Base-by-base conservation (phyloP, 2,329 filamentous ascomycete species). In the Aspergillus japonicus region DNA sequence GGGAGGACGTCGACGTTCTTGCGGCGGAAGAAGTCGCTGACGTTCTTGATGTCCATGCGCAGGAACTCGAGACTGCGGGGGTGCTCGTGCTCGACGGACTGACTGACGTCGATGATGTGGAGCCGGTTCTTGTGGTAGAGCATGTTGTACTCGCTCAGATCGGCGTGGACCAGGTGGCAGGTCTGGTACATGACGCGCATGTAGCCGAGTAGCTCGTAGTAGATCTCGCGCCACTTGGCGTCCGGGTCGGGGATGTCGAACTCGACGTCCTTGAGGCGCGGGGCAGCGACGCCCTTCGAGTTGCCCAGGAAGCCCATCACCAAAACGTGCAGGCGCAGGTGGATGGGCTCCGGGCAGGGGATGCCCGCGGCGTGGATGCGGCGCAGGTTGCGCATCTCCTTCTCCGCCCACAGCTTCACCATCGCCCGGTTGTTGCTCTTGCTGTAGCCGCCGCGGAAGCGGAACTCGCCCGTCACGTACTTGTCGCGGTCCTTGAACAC, bases 381-480 rank as follows among this genome's bases (percentile, higher is more conserved):
- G 66, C 92, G 88, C 70, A 99, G 78, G 77, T 99, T 99, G 47
- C 95, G 87, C 80, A 96, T 96, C 78, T 99, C 95, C 79, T 99
- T 99, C 79, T 99, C 94, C 0, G 96, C 96, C 95, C 95, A 99
- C 24, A 97, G 83, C 77, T 96, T 96, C 67, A 99, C 94, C 94
- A 98, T 98, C 67, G 94, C 92, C 52, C 93, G 87, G 79, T 92
- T 96, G 78, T 92, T 96, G 66, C 90, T 90, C 81, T 97, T 98
- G 78, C 94, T 95, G 73, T 94, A 95, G 53, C 94, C 94, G 62
- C 87, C 84, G 67, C 91, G 87, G 82, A 99, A 99, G 24, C 95
- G 85, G 78, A 93, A 92, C 78, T 99, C 95, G 66, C 95, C 95
- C 0, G 89, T 90, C 63, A 99, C 95, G 77, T 99, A 99, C 70